A percentile compares a stretch with the other conserved stretches of the same genome.
Evolutionary conservation across 495 filamentous ascomycete species (phyloP).

Genomic region (Penicillium ochrochloron): DNA sequence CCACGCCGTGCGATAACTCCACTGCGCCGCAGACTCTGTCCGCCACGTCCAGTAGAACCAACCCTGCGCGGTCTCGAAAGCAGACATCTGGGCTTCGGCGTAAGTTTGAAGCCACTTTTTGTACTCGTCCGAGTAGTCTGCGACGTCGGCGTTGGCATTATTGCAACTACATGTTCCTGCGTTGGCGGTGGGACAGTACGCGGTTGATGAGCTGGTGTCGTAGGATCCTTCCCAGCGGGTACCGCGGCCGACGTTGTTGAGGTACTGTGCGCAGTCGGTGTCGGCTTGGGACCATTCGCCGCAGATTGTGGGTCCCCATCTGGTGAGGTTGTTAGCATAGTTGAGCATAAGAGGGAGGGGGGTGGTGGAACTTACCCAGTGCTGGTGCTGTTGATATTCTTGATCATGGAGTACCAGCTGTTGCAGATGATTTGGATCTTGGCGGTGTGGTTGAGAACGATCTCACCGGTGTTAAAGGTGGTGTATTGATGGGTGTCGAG

Average conservation of each 20-base stretch:
- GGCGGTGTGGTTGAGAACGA: conserved; percentile 70
- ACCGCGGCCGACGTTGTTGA: conserved; percentile 90
- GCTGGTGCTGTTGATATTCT: conserved; percentile 65
- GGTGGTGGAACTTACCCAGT: conserved; percentile 60
- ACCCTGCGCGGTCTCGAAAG: conserved; percentile 88
- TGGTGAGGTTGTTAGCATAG: conserved; percentile 24
- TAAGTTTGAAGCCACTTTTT: conserved; percentile 87
- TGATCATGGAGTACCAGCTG: conserved; percentile 81
- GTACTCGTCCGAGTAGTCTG: conserved; percentile 71
- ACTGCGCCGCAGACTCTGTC: conserved; percentile 80
- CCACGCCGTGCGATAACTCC: conserved; percentile 90
- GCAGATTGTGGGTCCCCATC: conserved; percentile 93
- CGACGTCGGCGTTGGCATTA: conserved; percentile 72
- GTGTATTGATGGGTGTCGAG: conserved; percentile 95
- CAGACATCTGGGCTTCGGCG: conserved; percentile 92
- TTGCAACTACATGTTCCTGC: conserved; percentile 68
- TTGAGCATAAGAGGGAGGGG: not conserved
- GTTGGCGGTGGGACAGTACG: conserved; percentile 70
- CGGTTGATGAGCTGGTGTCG: conserved; percentile 61
- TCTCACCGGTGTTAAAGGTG: conserved; percentile 81
- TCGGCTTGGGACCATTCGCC: conserved; percentile 99
- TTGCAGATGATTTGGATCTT: conserved; percentile 85
- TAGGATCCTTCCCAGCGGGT: conserved; percentile 90
- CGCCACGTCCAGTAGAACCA: conserved; percentile 99
- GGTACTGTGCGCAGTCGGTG: conserved; percentile 85